These are phyloP conservation scores for Lophiotrema nucula DNA, from an alignment of 495 filamentous ascomycete species.

Conservation along the genomic window DNA sequence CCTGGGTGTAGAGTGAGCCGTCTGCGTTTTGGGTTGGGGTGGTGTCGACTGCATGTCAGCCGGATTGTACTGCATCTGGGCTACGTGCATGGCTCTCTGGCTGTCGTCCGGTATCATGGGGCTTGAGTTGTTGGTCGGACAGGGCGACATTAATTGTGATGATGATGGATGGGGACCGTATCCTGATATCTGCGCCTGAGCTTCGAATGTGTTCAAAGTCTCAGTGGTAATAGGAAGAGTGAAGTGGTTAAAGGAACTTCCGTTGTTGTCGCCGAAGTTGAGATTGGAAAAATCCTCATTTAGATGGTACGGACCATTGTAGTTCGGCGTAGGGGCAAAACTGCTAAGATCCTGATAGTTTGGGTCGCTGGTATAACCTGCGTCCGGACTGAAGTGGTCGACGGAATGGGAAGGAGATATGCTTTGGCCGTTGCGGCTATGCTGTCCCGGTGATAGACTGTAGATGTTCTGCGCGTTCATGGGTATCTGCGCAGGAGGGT, in stretches of 20 bases:
- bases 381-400: conserved; percentile 31
- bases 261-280: conserved; percentile 1
- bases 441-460: conserved; percentile 13
- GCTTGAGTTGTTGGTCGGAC: conserved; percentile 33
- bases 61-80: conserved; percentile 1
- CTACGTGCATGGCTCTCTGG: not conserved
- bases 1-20: conserved; percentile 16
- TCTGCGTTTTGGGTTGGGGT: conserved; percentile 1
- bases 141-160: conserved; percentile 32
- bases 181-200: conserved; percentile 7
- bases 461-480: conserved; percentile 16
- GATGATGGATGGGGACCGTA: not conserved
- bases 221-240: conserved; percentile 17
- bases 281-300: conserved; percentile 14
- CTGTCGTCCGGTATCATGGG: conserved; percentile 28
- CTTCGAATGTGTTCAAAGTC: conserved; percentile 14
- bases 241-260: conserved; percentile 10
- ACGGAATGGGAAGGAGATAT: conserved; percentile 31
- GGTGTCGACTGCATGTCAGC: conserved; percentile 25
- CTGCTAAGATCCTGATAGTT: conserved; percentile 24
- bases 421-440: conserved; percentile 24
- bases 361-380: conserved; percentile 27
- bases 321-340: conserved; percentile 23
- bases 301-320: conserved; percentile 16
- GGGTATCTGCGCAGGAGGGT: conserved; percentile 11